Evolutionary conservation across 2,329 filamentous ascomycete genomes (phyloP).

Genomic region (Ilyonectria sp.): DNA sequence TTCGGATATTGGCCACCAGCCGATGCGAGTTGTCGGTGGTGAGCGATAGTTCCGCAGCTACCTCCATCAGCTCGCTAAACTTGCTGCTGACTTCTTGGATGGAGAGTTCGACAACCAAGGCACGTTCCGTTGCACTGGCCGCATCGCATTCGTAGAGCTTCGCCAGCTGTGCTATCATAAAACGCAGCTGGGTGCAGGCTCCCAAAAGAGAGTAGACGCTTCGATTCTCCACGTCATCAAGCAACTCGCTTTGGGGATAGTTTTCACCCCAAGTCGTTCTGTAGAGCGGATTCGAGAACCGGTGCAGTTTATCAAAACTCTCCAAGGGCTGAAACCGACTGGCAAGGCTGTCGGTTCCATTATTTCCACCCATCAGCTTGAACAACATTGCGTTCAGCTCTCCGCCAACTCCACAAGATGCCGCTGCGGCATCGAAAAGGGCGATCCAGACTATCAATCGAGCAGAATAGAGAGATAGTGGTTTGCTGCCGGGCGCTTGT

Average conservation of each 20-base stretch:
- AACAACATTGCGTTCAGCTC: constrained; percentile 49
- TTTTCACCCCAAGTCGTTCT: constrained; percentile 52
- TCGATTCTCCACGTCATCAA: constrained; percentile 55
- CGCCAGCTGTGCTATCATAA: constrained; percentile 51
- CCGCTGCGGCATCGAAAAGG: constrained; percentile 49
- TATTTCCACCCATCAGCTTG: constrained; percentile 15
- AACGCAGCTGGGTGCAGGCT: constrained; percentile 51
- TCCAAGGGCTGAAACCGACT: constrained; percentile 32
- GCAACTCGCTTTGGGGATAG: constrained; percentile 53
- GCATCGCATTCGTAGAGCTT: constrained; percentile 34
- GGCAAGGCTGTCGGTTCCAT: neutral
- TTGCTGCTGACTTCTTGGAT: constrained; percentile 41
- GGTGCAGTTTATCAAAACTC: constrained; percentile 49
- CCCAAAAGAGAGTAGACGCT: constrained; percentile 51
- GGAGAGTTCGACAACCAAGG: constrained; percentile 36
- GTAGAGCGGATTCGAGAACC: constrained; percentile 53
- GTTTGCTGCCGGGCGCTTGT: neutral
- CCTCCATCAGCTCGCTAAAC: constrained; percentile 47
- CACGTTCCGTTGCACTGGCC: constrained; percentile 38
- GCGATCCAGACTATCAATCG: constrained; percentile 54
- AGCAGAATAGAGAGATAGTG: constrained; percentile 52
- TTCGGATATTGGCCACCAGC: constrained; percentile 53
- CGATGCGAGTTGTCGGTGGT: constrained; percentile 48
- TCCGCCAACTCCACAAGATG: constrained; percentile 52
- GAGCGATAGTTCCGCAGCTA: constrained; percentile 45